Conservation (phyloP, 805 yeast genomes). For the Candida nonsorbophila region DNA sequence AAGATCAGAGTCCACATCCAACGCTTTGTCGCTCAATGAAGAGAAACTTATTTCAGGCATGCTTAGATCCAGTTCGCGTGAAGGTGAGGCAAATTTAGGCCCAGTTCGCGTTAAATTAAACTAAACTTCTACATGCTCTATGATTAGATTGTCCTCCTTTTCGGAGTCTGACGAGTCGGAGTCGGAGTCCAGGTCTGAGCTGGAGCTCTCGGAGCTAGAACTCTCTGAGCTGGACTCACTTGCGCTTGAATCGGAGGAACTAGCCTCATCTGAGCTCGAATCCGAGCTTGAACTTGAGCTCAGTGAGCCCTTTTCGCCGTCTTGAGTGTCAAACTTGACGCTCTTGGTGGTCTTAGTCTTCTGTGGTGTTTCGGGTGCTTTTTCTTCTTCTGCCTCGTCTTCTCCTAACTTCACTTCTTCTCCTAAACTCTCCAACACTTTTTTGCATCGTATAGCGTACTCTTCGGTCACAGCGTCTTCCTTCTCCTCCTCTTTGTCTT, state of each 20-base stretch:
- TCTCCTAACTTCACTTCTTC: slow-evolving; percentile 13
- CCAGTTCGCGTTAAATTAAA: not conserved
- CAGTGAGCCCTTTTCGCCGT: too few relatives aligned
- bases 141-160: too few relatives aligned
- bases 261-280: not conserved
- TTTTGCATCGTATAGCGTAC: slow-evolving; percentile 38
- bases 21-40: slow-evolving; percentile 38
- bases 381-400: slow-evolving; percentile 11
- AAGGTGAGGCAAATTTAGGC: slow-evolving; percentile 2
- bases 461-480: slow-evolving; percentile 15
- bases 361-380: slow-evolving; percentile 6
- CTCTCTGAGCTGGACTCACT: too few relatives aligned
- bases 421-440: slow-evolving; percentile 24
- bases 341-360: slow-evolving; percentile 8
- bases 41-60: not conserved
- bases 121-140: too few relatives aligned
- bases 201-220: not conserved
- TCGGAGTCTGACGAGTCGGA: slow-evolving; percentile 1
- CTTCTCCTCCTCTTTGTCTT: slow-evolving; percentile 12
- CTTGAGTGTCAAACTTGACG: too few relatives aligned
- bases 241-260: too few relatives aligned
- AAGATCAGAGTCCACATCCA: slow-evolving; percentile 73
- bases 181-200: not conserved
- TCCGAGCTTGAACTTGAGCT: not conserved
- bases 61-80: not conserved